Percentiles rank a stretch among this genome's conserved stretches.
phyloP scores from a whole-genome alignment of 2,329 filamentous ascomycete species.

The Tolypocladium ovalisporum region DNA sequence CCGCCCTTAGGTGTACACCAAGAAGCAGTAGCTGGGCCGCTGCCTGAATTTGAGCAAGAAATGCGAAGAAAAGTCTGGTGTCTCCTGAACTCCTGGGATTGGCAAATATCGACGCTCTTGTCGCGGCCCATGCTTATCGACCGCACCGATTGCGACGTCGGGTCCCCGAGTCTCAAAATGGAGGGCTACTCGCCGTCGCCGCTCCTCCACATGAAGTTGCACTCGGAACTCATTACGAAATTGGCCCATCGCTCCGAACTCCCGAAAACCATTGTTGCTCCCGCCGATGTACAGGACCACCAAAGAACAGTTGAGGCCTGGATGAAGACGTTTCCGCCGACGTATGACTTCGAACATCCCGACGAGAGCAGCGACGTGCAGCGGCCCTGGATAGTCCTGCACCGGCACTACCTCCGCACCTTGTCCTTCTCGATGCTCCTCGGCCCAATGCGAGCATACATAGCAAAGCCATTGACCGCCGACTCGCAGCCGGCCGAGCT shows the following conservation, averaged over 20 bases:
- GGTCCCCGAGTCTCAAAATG: constrained; percentile 19
- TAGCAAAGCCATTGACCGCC: constrained; percentile 24
- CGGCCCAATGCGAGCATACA: constrained; percentile 31
- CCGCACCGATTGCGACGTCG: constrained; percentile 19
- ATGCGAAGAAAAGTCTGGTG: constrained; percentile 25
- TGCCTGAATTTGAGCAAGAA: constrained; percentile 23
- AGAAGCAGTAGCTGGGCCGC: constrained; percentile 13
- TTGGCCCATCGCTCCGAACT: constrained; percentile 20
- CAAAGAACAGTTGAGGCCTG: constrained; percentile 27
- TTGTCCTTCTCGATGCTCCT: constrained; percentile 33
- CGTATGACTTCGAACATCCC: constrained; percentile 25
- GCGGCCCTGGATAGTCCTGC: constrained; percentile 31
- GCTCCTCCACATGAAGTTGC: constrained; percentile 23
- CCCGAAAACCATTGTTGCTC: constrained; percentile 14
- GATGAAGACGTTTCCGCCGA: constrained; percentile 28
- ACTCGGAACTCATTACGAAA: constrained; percentile 19
- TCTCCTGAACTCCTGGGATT: constrained; percentile 26
- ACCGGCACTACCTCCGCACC: constrained; percentile 33
- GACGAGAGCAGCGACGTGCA: constrained; percentile 29
- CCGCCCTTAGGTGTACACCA: constrained; percentile 16
- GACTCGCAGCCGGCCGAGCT: constrained; percentile 19
- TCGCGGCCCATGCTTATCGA: constrained; percentile 23
- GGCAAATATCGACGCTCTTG: constrained; percentile 24
- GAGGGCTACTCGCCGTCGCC: constrained; percentile 21
- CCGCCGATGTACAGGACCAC: constrained; percentile 20